A percentile compares a stretch with the other conserved stretches of the same genome.
Evolutionary conservation across 495 filamentous ascomycete genomes (phyloP).

Genomic region (Pseudevernia furfuracea): DNA sequence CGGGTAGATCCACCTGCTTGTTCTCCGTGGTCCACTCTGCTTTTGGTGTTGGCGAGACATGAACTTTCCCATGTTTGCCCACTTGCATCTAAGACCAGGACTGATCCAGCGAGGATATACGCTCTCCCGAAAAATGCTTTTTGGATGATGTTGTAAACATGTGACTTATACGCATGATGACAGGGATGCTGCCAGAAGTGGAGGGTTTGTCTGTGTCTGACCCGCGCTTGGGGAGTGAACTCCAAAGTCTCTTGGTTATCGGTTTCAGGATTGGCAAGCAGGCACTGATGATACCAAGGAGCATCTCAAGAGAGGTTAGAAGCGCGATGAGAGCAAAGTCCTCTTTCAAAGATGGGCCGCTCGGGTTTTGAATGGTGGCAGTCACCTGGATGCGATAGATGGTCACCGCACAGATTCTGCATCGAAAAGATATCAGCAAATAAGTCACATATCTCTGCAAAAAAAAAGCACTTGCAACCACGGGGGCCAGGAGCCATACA

Average conservation of each 20-base stretch:
- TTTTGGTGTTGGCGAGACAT: too few species aligned
- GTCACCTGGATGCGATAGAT: constrained; percentile 12
- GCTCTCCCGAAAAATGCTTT: too few species aligned
- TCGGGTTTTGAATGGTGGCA: not conserved
- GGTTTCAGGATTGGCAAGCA: constrained; percentile 22
- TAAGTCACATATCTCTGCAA: not conserved
- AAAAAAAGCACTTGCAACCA: not conserved
- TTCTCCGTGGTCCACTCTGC: too few species aligned
- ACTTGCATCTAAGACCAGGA: too few species aligned
- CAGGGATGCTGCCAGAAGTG: constrained; percentile 7
- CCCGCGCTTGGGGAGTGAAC: constrained; percentile 6
- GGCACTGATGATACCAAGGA: constrained; percentile 21
- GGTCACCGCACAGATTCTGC: constrained; percentile 21
- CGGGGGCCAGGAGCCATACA: constrained; percentile 12
- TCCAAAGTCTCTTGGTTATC: constrained; percentile 11
- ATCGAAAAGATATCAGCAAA: too few species aligned
- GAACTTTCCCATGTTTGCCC: too few species aligned
- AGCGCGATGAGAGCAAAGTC: constrained; percentile 9
- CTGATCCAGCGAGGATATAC: too few species aligned
- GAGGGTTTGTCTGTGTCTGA: constrained; percentile 1
- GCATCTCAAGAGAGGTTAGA: constrained; percentile 13
- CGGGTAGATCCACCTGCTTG: too few species aligned
- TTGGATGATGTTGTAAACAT: not conserved
- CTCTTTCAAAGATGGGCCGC: constrained; percentile 7
- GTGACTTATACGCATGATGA: constrained; percentile 10